These are phyloP conservation scores for Penicillium lagena DNA, from an alignment of 495 filamentous ascomycete species.

Conservation along the genomic window DNA sequence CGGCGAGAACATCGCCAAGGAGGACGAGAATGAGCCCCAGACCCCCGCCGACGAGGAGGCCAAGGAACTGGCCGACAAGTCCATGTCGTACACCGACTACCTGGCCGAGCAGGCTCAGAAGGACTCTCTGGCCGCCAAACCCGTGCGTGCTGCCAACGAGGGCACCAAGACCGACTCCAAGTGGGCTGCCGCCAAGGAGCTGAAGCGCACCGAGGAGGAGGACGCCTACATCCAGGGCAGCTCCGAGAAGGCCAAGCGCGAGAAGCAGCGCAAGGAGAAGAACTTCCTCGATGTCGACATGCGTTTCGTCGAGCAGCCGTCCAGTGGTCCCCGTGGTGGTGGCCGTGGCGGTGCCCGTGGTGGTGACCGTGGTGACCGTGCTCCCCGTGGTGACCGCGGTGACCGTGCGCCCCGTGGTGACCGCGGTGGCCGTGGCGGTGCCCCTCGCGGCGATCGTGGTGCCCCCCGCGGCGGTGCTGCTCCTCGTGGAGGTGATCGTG, in stretches of 20 bases:
- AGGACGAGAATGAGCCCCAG: slow-evolving; percentile 62
- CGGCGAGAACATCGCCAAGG: slow-evolving; percentile 77
- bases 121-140: slow-evolving; percentile 62
- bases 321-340: slow-evolving; percentile 37
- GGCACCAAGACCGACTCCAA: slow-evolving; percentile 80
- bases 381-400: slow-evolving; percentile 27
- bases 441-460: slow-evolving; percentile 30
- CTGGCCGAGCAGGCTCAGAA: slow-evolving; percentile 80
- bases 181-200: slow-evolving; percentile 78
- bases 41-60: slow-evolving; percentile 37
- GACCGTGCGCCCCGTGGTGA: slow-evolving; percentile 16
- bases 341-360: slow-evolving; percentile 47
- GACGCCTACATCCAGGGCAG: slow-evolving; percentile 70
- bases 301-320: slow-evolving; percentile 60
- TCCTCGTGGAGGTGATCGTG: slow-evolving; percentile 27
- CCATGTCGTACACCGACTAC: slow-evolving; percentile 81
- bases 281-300: slow-evolving; percentile 80
- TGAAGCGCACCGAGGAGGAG: slow-evolving; percentile 64
- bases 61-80: slow-evolving; percentile 75
- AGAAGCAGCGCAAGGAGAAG: slow-evolving; percentile 91
- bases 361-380: slow-evolving; percentile 40
- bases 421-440: slow-evolving; percentile 24
- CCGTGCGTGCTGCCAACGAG: slow-evolving; percentile 85
- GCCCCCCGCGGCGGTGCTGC: slow-evolving; percentile 16
- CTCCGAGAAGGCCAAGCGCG: slow-evolving; percentile 75